Base-by-base conservation (phyloP, 495 filamentous ascomycete species). In the Evernia prunastri region DNA sequence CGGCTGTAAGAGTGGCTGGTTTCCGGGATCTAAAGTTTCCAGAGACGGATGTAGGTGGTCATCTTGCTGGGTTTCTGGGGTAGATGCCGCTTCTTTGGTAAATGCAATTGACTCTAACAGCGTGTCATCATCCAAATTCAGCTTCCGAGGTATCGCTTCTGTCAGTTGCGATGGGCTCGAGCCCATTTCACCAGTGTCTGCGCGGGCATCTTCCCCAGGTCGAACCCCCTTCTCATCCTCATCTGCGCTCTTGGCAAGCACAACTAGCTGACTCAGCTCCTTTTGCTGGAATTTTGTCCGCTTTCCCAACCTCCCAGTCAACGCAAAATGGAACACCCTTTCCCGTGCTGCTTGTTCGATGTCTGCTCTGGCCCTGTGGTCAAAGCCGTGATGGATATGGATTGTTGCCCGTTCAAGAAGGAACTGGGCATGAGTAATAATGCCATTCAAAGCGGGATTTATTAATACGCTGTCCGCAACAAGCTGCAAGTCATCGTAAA, bases 281-380 rank as follows among this genome's bases (percentile, higher is more conserved):
- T 87, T 89, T 65, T 94, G 82, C 74, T 99, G 94, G 71, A 89
- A 99, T 71, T 87, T 91, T 2, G 94, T 99, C 63, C 94, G 79
- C 76, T 96, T 97, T 51, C 92, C 94, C 67, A 97, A 67, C 27
- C 86, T 84, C 18, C 95, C 94, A 4, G 91, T 93, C 61, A 99
- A 72, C 0, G 86, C 88, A 75, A 94, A 98, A 42, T 86, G 81
- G 66, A 99, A 90, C 1, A 83, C 81, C 20, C 84, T 86, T 25
- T 80, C 70, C 35, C 71, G 70, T 4, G 86, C 85, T 2, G 91
- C 92, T 49, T 79, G 72, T 36, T 83, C 76, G 1, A 99, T 75
- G 72, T 91, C 88, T 13, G 82, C 79, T 61, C 83, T 81, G 0
- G 92, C 94, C 70, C 86, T 89, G 6, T 74, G 78, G 71, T 97